These are phyloP conservation scores for Cornus kousa DNA, from an alignment of 148 eudicot species.

Conservation along the genomic window DNA sequence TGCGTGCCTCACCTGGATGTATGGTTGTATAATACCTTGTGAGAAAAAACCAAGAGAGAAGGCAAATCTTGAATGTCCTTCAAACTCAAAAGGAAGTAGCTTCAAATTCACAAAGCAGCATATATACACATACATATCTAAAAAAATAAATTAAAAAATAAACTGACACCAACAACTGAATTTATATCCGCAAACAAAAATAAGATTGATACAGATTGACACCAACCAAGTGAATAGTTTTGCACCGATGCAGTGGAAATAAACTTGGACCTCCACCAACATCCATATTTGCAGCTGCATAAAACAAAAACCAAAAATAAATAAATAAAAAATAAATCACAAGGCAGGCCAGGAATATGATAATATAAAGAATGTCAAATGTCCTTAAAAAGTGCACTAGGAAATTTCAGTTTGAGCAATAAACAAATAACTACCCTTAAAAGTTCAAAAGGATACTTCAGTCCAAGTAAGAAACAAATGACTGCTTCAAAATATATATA, in stretches of 20 bases:
- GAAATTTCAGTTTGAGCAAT: neutral
- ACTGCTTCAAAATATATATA: neutral
- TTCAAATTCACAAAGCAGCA: conserved; percentile 21
- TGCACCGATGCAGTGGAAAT: conserved; percentile 85
- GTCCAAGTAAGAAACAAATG: neutral
- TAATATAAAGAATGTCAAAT: neutral
- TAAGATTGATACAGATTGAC: conserved; percentile 14
- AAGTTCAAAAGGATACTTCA: neutral
- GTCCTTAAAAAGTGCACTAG: neutral
- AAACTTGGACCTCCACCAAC: conserved; percentile 43
- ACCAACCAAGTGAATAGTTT: conserved; percentile 90
- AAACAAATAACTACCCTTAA: neutral
- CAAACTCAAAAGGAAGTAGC: conserved; percentile 14
- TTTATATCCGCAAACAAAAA: neutral
- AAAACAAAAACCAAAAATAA: conserved; percentile 2
- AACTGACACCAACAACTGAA: too few relatives aligned
- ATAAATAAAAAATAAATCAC: neutral
- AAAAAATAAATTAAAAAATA: too few relatives aligned
- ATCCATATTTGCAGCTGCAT: conserved; percentile 62
- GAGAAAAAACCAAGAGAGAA: conserved; percentile 27
- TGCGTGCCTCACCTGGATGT: conserved; percentile 89
- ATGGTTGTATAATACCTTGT: conserved; percentile 20
- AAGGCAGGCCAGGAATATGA: neutral
- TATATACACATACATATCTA: neutral
- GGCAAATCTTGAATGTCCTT: conserved; percentile 19